Conservation (phyloP, 768 basidiomycete genomes). For the Solioccasus polychromus region DNA sequence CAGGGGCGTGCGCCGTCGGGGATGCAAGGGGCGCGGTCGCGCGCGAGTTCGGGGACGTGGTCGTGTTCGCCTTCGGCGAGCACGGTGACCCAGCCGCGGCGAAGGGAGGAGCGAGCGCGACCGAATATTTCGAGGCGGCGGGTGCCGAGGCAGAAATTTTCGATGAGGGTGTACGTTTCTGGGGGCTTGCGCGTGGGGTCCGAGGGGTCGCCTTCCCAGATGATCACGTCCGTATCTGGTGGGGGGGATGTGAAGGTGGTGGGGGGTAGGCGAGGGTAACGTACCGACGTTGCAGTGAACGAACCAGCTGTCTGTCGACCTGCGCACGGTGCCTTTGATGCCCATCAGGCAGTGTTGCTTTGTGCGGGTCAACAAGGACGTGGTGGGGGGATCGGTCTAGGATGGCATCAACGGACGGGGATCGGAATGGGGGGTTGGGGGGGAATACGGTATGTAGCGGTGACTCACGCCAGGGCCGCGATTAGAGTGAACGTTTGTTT, state of each 20-base stretch:
- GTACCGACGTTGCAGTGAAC: slow-evolving; percentile 96
- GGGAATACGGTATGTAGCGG: neutral
- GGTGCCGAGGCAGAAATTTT: slow-evolving; percentile 95
- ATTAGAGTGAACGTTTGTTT: slow-evolving; percentile 76
- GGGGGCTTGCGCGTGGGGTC: slow-evolving; percentile 90
- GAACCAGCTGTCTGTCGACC: slow-evolving; percentile 94
- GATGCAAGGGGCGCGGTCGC: slow-evolving; percentile 29
- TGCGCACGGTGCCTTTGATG: slow-evolving; percentile 92
- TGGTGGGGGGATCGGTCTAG: slow-evolving; percentile 83
- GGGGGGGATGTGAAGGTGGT: neutral
- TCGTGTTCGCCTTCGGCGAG: slow-evolving; percentile 63
- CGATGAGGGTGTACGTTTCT: slow-evolving; percentile 93
- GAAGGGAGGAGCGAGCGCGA: slow-evolving; percentile 58
- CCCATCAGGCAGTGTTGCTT: slow-evolving; percentile 98
- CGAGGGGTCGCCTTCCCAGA: slow-evolving; percentile 89
- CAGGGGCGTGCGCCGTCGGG: slow-evolving; percentile 40
- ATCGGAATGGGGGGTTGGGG: neutral
- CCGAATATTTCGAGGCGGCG: slow-evolving; percentile 92
- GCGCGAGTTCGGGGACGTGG: slow-evolving; percentile 38
- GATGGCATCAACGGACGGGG: neutral
- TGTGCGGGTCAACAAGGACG: slow-evolving; percentile 81
- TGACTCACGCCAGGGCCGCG: slow-evolving; percentile 69
- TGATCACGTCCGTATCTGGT: slow-evolving; percentile 90
- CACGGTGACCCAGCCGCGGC: slow-evolving; percentile 92
- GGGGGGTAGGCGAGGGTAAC: slow-evolving; percentile 22